Percentiles rank a stretch among this genome's conserved stretches.
Evolutionary conservation across 768 basidiomycete genomes (phyloP).

Genomic region (Mycena belliarum): DNA sequence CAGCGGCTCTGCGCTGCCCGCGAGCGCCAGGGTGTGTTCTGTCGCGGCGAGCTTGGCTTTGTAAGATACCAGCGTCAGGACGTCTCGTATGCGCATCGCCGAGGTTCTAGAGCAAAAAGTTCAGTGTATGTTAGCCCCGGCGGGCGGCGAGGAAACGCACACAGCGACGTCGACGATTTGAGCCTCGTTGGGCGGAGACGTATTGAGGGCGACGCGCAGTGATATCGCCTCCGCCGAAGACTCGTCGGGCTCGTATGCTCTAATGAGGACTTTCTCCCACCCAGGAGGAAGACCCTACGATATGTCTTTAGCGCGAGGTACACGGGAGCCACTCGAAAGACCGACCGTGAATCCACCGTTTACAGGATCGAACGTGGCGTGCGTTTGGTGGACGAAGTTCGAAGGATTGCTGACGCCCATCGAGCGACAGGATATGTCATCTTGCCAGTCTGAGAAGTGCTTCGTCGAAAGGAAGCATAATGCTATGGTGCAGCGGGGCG

Average conservation of each 20-base stretch:
- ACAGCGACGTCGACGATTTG: neutral
- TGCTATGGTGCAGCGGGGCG: too few relatives aligned
- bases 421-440: neutral
- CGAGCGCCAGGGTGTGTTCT: neutral
- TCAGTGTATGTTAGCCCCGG: neutral
- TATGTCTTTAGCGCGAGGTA: neutral
- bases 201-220: neutral
- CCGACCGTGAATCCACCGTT: neutral
- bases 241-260: neutral
- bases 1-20: neutral
- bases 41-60: neutral
- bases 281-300: neutral
- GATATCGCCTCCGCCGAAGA: neutral
- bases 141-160: neutral
- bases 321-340: neutral
- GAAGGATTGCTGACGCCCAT: slow-evolving; percentile 1
- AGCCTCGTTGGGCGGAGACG: neutral
- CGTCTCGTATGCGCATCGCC: neutral
- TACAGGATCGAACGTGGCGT: neutral
- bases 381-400: neutral
- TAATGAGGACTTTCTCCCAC: neutral
- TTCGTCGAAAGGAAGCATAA: too few relatives aligned
- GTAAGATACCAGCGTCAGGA: neutral
- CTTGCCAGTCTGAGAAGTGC: slow-evolving; percentile 6
- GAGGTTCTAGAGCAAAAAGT: neutral